Base-by-base conservation (phyloP, 768 basidiomycete species). In the Myochromella boudieri region DNA sequence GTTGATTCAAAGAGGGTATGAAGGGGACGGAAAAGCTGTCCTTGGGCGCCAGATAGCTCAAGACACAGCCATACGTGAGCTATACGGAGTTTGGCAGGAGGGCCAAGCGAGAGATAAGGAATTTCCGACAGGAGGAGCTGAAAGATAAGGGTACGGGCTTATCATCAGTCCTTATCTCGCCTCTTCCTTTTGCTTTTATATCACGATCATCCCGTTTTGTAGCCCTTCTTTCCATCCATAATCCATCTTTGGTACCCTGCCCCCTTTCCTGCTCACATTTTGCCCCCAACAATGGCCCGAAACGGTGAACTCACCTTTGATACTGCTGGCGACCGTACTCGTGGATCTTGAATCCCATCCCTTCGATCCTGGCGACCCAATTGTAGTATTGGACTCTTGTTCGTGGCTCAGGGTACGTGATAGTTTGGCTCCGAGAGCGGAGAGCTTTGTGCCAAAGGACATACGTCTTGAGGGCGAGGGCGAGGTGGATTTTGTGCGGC, bases 321-420 rank as follows among this genome's bases (percentile, higher is more conserved):
- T 29, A n/a, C n/a, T n/a, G n/a, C n/a, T n/a, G n/a, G n/a, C n/a
- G n/a, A n/a, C n/a, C n/a, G n/a, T n/a, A n/a, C n/a, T n/a, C n/a
- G n/a, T n/a, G n/a, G n/a, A n/a, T n/a, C n/a, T n/a, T n/a, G n/a
- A n/a, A n/a, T n/a, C n/a, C n/a, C n/a, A n/a, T n/a, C n/a, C n/a
- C n/a, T n/a, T n/a, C n/a, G n/a, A n/a, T n/a, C n/a, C n/a, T 14
- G 24, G 11, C 10, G 15, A 42, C 20, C 18, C 53, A n/a, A n/a
- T n/a, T 0, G 53, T 54, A 36, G 25, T 51, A 2, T 48, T 31
- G 6, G 53, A 54, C 1, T 27, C 32, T 2, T 42, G 1, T 34
- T 54, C 53, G 7, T 26, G 38, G 27, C 54, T 51, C 25, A 55
- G 43, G 12, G 54, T 51, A 3, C 50, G 46, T 20, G 43, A 41